Evolutionary conservation across 2,329 filamentous ascomycete genomes (phyloP), one percentile per base, ranked within the genome.

Genomic region (Tolypocladium album): DNA sequence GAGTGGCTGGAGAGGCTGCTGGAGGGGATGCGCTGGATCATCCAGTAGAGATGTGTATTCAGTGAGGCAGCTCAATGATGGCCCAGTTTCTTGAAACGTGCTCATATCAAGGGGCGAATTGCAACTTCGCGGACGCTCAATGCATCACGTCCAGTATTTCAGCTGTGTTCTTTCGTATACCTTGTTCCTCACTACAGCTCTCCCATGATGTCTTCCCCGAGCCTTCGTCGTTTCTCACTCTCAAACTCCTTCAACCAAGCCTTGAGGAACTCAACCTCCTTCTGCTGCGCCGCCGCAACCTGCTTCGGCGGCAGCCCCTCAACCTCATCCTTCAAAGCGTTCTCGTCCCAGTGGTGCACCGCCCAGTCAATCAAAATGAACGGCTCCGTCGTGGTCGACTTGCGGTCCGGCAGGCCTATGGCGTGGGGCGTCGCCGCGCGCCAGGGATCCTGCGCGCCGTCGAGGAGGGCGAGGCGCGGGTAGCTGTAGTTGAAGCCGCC

Each of bases 311-410:
- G 87, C 39, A 90, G 67, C 74, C 72, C 0, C 76, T 53, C 40
- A 9, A 15, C 71, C 57, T 86, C 83, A 1, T 66, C 66, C 0
- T 53, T 57, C n/a, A 88, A 66, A 0, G 86, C 85, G 64, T 88
- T 87, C 74, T 88, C 86, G 65, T 90, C 88, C 87, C 88, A 94
- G 69, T 93, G 89, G 71, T 95, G 90, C 24, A 92, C 88, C 0
- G 84, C 89, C n/a, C 82, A 81, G 4, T 79, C 75, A 55, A 95
- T 90, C 55, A 93, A 69, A n/a, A 90, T 79, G 63, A 87, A 89
- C 0, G 90, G 90, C 75, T 92, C 82, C 56, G 78, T 80, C 0
- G 76, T 74, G 0, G 88, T 89, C 53, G 81, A 88, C 17, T 76
- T 72, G 24, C 88, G 78, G 38, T 77, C 74, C 0, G 79, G 76